Evolutionary conservation across 257 asterid species (phyloP).

Genomic region (Ballota nigra): DNA sequence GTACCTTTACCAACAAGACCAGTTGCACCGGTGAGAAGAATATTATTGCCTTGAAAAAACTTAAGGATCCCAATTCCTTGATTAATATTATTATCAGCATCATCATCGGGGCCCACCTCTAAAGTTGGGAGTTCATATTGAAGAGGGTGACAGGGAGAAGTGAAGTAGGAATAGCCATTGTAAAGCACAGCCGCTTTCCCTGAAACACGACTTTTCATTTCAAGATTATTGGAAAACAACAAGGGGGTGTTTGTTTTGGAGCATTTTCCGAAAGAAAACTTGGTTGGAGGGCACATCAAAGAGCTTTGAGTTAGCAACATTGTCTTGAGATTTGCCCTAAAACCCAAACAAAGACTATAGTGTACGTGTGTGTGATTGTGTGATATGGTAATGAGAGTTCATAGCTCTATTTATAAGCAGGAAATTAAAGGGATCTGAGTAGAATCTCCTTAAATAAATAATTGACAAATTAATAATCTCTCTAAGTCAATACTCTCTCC

Average conservation of each 20-base stretch:
- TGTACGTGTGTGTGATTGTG: not conserved
- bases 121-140: constrained; percentile 19
- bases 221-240: not conserved
- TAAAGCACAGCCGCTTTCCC: constrained; percentile 16
- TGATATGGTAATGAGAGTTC: not conserved
- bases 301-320: constrained; percentile 4
- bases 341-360: not conserved
- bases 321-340: not conserved
- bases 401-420: not conserved
- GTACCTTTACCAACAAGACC: constrained; percentile 71
- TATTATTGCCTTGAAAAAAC: constrained; percentile 47
- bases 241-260: not conserved
- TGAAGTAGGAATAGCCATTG: constrained; percentile 30
- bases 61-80: constrained; percentile 53
- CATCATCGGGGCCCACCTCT: not conserved
- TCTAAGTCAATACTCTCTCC: no score
- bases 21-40: constrained; percentile 67
- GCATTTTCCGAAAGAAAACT: not conserved
- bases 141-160: constrained; percentile 37
- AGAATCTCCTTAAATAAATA: no score
- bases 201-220: not conserved
- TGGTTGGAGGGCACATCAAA: not conserved
- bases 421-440: not conserved
- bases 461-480: no score
- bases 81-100: not conserved